Conservation (phyloP, 306 rosid species). For the Malus sieversii region DNA sequence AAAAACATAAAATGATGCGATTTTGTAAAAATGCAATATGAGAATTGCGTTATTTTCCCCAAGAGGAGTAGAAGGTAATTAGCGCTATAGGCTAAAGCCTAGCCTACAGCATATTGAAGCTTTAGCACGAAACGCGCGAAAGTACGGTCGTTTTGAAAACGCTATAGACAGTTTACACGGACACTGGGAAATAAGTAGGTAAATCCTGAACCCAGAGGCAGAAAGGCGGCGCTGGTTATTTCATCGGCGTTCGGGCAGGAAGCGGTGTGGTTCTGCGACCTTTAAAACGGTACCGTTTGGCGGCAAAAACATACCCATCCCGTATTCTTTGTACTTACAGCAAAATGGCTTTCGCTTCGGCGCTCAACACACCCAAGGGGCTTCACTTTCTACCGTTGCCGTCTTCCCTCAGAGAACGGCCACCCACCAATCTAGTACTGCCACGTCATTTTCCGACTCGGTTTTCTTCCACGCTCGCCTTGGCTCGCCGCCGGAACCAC, state of each 20-base stretch:
- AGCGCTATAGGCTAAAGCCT: too few species aligned
- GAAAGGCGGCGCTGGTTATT: not conserved
- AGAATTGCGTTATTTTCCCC: too few species aligned
- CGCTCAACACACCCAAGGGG: conserved; percentile 21
- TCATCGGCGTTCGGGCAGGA: not conserved
- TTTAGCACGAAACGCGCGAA: not conserved
- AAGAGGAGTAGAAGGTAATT: too few species aligned
- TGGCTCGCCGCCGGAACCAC: conserved; percentile 37
- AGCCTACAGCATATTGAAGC: not conserved
- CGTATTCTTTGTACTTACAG: not conserved
- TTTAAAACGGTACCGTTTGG: not conserved
- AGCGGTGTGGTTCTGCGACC: not conserved
- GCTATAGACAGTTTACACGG: too few species aligned
- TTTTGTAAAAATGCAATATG: too few species aligned
- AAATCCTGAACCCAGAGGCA: not conserved
- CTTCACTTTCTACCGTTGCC: conserved; percentile 31
- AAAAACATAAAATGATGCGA: too few species aligned
- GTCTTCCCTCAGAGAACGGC: conserved; percentile 13
- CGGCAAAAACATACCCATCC: not conserved
- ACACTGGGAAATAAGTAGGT: not conserved
- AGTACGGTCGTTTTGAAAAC: not conserved
- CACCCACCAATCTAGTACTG: conserved; percentile 8
- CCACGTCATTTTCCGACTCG: conserved; percentile 41
- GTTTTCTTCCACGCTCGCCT: conserved; percentile 19
- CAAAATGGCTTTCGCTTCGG: conserved; percentile 34